Conservation (phyloP, 805 yeast species). For the Suhomyces emberorum region DNA sequence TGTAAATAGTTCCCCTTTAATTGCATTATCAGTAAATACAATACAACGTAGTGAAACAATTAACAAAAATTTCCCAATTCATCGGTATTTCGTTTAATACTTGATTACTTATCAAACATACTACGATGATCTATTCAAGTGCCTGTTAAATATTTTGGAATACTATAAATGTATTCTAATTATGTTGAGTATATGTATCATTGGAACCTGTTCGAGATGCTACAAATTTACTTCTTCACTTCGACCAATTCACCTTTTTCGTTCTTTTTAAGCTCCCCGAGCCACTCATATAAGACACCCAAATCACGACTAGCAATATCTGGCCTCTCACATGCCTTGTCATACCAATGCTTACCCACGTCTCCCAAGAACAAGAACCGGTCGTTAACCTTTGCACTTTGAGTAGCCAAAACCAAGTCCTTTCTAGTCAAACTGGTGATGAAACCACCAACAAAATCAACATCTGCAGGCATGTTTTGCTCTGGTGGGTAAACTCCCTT, state of each 20-base stretch:
- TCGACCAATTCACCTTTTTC: slow-evolving; percentile 11
- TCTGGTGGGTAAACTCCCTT: slow-evolving; percentile 44
- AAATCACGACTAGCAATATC: slow-evolving; percentile 40
- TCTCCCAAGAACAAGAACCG: slow-evolving; percentile 40
- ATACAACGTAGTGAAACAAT: too few relatives aligned
- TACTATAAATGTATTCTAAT: too few relatives aligned
- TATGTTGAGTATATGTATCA: too few relatives aligned
- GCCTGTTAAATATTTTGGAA: too few relatives aligned
- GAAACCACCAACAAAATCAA: slow-evolving; percentile 47
- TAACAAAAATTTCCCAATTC: too few relatives aligned
- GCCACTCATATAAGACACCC: slow-evolving; percentile 43
- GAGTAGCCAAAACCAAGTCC: slow-evolving; percentile 43
- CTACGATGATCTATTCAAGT: too few relatives aligned
- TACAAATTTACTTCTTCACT: neutral
- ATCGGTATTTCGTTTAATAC: too few relatives aligned
- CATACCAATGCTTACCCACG: slow-evolving; percentile 37
- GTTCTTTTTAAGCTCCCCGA: slow-evolving; percentile 31
- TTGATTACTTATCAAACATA: too few relatives aligned
- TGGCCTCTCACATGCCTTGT: slow-evolving; percentile 40
- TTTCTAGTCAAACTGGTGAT: slow-evolving; percentile 45
- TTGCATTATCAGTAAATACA: too few relatives aligned
- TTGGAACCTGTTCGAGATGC: too few relatives aligned
- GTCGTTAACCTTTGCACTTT: slow-evolving; percentile 30
- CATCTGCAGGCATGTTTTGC: slow-evolving; percentile 41
- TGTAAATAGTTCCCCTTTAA: too few relatives aligned